Conservation (phyloP, 441 rosid genomes). For the Populus tomentosa region DNA sequence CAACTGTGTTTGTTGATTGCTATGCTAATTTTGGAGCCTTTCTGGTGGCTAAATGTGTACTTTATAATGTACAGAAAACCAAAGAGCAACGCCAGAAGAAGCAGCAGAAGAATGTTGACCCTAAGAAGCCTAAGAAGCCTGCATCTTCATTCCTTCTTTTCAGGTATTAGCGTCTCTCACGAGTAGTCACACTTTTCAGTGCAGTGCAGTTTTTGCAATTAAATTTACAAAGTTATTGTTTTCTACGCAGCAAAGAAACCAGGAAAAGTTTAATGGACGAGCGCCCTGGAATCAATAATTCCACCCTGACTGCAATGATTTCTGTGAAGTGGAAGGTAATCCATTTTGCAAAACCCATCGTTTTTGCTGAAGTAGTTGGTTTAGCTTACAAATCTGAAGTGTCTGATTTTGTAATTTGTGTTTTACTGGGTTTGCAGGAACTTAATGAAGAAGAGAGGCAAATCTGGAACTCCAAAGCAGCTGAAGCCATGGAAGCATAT, state of each 20-base stretch:
- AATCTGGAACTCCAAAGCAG: conserved; percentile 63
- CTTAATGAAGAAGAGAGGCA: conserved; percentile 66
- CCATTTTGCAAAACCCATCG: background rate
- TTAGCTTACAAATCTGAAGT: background rate
- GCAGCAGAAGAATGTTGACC: conserved; percentile 60
- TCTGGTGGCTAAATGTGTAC: conserved; percentile 1
- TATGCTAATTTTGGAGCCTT: too few species aligned
- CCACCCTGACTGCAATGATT: conserved; percentile 60
- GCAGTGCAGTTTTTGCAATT: background rate
- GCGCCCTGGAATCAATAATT: conserved; percentile 54
- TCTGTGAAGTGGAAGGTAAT: conserved; percentile 80
- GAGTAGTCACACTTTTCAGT: background rate
- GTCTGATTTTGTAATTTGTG: background rate
- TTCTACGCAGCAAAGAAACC: conserved; percentile 59
- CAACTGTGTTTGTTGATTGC: background rate
- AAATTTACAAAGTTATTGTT: background rate
- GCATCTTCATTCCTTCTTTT: conserved; percentile 77
- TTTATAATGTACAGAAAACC: conserved; percentile 34
- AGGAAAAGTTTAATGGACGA: conserved; percentile 56
- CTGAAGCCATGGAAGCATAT: conserved; percentile 70
- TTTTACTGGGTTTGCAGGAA: conserved; percentile 40
- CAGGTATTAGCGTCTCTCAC: conserved; percentile 34
- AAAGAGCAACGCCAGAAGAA: conserved; percentile 66
- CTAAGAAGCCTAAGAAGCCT: conserved; percentile 86
- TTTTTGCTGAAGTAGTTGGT: background rate